These are phyloP conservation scores for Serendipita indica DNA, from an alignment of 768 basidiomycete species.

Conservation along the genomic window DNA sequence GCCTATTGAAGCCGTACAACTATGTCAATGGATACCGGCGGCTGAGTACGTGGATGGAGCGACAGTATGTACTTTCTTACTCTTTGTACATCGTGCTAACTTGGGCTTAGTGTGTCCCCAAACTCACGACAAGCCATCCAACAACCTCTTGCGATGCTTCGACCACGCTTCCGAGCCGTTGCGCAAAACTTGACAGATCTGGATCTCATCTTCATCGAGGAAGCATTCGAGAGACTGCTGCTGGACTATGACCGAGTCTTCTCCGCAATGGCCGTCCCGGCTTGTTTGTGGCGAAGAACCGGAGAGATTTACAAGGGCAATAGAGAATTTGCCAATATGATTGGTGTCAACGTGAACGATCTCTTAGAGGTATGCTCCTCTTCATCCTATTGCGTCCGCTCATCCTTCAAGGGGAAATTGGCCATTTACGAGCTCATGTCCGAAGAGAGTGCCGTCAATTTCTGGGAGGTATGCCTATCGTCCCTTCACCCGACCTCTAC, in stretches of 20 bases:
- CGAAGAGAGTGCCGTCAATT: constrained; percentile 90
- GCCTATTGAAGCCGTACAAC: constrained; percentile 86
- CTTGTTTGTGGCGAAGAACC: constrained; percentile 90
- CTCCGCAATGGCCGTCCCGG: constrained; percentile 91
- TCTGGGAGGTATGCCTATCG: constrained; percentile 72
- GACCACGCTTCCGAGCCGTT: constrained; percentile 74
- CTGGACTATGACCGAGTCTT: constrained; percentile 92
- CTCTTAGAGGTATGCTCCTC: constrained; percentile 55
- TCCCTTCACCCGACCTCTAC: background rate
- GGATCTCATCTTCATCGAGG: constrained; percentile 96
- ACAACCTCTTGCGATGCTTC: constrained; percentile 69
- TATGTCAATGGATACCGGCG: constrained; percentile 92
- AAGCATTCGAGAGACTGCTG: constrained; percentile 88
- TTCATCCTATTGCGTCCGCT: background rate
- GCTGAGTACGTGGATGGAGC: constrained; percentile 87
- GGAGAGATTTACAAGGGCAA: constrained; percentile 99
- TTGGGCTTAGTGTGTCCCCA: constrained; percentile 52
- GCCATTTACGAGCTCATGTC: constrained; percentile 99
- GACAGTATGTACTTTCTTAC: constrained; percentile 41
- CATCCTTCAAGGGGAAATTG: constrained; percentile 50
- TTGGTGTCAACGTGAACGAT: constrained; percentile 75
- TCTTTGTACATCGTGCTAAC: background rate
- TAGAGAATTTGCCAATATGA: constrained; percentile 81
- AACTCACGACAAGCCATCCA: constrained; percentile 86
- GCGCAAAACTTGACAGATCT: constrained; percentile 76